These are phyloP conservation scores for Cutaneotrichosporon sp. DNA, from an alignment of 1,284 basidiomycete species.

Conservation along the genomic window DNA sequence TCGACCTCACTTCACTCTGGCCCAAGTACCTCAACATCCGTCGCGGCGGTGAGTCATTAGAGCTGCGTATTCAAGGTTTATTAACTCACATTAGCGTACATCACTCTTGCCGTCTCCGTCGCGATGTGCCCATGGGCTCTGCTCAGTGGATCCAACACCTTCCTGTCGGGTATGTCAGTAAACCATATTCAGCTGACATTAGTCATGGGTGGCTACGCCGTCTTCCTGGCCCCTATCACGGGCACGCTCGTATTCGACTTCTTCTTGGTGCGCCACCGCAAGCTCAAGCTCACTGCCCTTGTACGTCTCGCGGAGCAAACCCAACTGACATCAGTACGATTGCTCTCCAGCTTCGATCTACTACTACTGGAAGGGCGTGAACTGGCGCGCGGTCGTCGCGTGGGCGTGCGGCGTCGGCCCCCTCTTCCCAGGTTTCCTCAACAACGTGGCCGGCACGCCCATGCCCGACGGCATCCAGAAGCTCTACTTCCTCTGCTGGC, in stretches of 20 bases:
- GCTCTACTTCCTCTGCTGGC: slow-evolving; percentile 24
- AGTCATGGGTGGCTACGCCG: slow-evolving; percentile 42
- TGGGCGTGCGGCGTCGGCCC: slow-evolving; percentile 36
- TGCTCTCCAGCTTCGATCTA: slow-evolving; percentile 41
- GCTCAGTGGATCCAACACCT: slow-evolving; percentile 37
- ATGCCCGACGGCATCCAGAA: slow-evolving; percentile 36
- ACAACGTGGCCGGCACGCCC: slow-evolving; percentile 33
- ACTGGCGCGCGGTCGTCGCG: slow-evolving; percentile 40
- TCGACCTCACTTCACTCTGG: slow-evolving; percentile 56
- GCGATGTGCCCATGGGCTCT: slow-evolving; percentile 41
- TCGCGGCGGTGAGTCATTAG: too few relatives aligned
- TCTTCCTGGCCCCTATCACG: slow-evolving; percentile 41
- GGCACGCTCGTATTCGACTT: slow-evolving; percentile 43
- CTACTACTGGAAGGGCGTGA: slow-evolving; percentile 32
- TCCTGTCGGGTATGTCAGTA: slow-evolving; percentile 27
- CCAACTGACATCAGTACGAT: slow-evolving; percentile 25
- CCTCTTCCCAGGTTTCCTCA: slow-evolving; percentile 40
- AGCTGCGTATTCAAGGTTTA: too few relatives aligned
- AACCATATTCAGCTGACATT: background rate
- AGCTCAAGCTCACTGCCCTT: slow-evolving; percentile 38
- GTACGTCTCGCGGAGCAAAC: background rate
- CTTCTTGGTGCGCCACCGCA: slow-evolving; percentile 30
- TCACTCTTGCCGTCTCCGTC: slow-evolving; percentile 59
- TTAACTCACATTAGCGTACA: background rate
- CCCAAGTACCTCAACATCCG: too few relatives aligned